Evolutionary conservation across 441 rosid species (phyloP), one percentile per base, ranked within the genome.

Genomic region (Adansonia madagascariensis): DNA sequence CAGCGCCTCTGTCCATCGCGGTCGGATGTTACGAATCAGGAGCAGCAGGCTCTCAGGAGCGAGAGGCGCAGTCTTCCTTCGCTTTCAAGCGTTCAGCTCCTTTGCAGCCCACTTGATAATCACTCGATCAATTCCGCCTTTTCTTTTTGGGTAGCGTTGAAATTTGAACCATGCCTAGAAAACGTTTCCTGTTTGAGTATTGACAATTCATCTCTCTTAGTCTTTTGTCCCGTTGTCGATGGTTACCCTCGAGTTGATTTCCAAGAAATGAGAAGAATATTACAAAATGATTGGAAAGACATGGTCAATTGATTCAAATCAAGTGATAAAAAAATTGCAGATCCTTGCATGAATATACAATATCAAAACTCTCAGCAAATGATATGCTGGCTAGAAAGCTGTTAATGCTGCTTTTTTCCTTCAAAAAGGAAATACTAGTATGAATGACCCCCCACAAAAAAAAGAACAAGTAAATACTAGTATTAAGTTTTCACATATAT

Each of bases 11-110:
- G 63, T 56, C 47, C 61, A 72, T 72, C 47, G 75, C 75, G 66
- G 76, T 57, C 15, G 52, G 49, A 55, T 73, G 55, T 46, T 12
- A 68, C 6, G 11, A 22, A 70, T 27, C 46, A 27, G 46, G 22
- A 7, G 46, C 59, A 14, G 46, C 46, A 70, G 44, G 74, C 56
- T 61, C 67, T 60, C 68, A 24, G 24, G 15, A 18, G 1, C 2
- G 17, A 27, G 17, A 3, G 22, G 3, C 1, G 74, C 61, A 73
- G 71, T 35, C 80, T 76, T 65, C 73, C 74, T 80, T 80, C 12
- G 18, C 1, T 76, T 66, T 66, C 50, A 80, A 72, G 80, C 15
- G 50, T 44, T 49, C 62, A 14, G 63, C 75, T 41, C 59, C 77
- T 17, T 41, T 20, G 50, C 76, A 20, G 27, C 59, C 71, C 71